Conservation (phyloP, 2,329 filamentous ascomycete genomes). For the Nemania serpens region DNA sequence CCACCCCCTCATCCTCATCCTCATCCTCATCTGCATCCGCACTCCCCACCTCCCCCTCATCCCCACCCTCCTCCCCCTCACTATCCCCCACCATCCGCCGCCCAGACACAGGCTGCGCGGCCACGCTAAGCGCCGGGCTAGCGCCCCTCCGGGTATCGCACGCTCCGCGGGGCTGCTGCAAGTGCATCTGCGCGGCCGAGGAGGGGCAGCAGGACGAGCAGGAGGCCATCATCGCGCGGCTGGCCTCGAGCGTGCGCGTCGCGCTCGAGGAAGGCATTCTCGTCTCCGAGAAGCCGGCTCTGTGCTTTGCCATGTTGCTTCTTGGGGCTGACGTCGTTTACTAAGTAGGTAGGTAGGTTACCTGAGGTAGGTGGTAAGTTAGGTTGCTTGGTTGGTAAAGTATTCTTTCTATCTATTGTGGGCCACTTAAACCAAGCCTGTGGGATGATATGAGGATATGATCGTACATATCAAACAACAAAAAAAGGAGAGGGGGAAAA, state of each 20-base stretch:
- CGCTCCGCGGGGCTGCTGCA: slow-evolving; percentile 22
- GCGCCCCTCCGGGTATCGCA: slow-evolving; percentile 16
- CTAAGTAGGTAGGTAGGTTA: background rate
- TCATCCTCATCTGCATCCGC: background rate
- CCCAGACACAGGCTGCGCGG: slow-evolving; percentile 28
- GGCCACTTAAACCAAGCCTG: too few relatives aligned
- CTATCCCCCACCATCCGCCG: slow-evolving; percentile 17
- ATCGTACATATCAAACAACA: too few relatives aligned
- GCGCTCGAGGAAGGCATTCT: slow-evolving; percentile 26
- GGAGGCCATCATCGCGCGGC: slow-evolving; percentile 1
- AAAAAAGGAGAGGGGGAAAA: too few relatives aligned
- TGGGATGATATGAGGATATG: too few relatives aligned
- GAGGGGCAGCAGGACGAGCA: slow-evolving; percentile 9
- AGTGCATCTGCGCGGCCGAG: slow-evolving; percentile 16
- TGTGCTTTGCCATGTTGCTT: slow-evolving; percentile 29
- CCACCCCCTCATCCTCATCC: background rate
- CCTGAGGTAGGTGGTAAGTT: too few relatives aligned
- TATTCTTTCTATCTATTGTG: too few relatives aligned
- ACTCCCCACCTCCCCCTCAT: too few relatives aligned
- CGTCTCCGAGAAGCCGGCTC: slow-evolving; percentile 29
- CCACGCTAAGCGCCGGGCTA: slow-evolving; percentile 19
- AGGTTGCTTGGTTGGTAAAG: too few relatives aligned
- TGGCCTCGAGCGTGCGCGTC: slow-evolving; percentile 7
- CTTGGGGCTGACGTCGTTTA: slow-evolving; percentile 28
- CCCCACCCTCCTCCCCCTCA: background rate